Conservation (phyloP, 768 basidiomycete genomes). For the Russula vinacea region DNA sequence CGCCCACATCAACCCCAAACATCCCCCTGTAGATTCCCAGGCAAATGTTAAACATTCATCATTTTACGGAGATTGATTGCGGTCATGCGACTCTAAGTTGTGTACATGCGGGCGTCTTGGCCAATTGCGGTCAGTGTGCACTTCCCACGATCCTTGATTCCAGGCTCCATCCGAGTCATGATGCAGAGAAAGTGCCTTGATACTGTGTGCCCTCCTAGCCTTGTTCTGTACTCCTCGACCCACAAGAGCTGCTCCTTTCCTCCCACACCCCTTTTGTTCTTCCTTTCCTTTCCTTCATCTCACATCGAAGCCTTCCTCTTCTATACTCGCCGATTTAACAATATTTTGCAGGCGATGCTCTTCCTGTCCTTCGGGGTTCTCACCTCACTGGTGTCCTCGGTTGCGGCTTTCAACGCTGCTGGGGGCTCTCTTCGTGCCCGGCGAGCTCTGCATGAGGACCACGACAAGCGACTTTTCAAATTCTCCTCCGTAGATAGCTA, state of each 20-base stretch:
- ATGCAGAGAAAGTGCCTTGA: background rate
- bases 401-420: background rate
- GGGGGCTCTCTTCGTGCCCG: background rate
- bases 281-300: background rate
- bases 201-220: background rate
- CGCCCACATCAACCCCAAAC: too few relatives aligned
- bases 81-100: background rate
- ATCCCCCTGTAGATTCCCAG: too few relatives aligned
- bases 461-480: background rate
- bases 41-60: too few relatives aligned
- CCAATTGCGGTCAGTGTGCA: background rate
- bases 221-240: background rate
- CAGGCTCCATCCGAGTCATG: too few relatives aligned
- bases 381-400: background rate
- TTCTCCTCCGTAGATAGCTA: conserved; percentile 7
- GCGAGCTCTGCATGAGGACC: background rate
- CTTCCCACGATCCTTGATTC: background rate
- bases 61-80: too few relatives aligned
- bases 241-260: background rate
- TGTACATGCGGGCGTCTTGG: background rate
- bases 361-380: background rate
- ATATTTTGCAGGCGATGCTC: background rate
- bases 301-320: background rate
- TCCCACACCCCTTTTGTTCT: background rate
- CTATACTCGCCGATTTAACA: background rate